phyloP scores from a whole-genome alignment of 108 stramenopile species.

The Nannochloropsis granulata region DNA sequence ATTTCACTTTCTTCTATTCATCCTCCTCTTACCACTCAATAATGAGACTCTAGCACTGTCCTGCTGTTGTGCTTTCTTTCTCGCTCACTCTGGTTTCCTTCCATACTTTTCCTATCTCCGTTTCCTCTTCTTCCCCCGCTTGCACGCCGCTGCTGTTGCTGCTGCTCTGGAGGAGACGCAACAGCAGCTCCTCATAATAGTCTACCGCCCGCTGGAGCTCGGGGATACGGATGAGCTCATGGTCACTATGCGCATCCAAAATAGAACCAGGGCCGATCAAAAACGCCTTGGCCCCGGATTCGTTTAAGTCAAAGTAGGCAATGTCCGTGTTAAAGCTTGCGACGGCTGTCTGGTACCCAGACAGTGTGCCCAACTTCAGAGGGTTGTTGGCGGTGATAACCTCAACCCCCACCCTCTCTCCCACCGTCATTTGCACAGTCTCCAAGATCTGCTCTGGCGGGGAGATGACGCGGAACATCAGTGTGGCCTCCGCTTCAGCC shows the following conservation, averaged over 20 bases:
- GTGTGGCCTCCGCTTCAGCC: conserved; percentile 7
- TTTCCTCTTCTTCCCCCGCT: not conserved
- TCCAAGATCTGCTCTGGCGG: conserved; percentile 13
- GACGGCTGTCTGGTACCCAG: conserved; percentile 21
- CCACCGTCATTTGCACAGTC: not conserved
- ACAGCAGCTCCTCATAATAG: conserved; percentile 13
- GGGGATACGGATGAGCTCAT: conserved; percentile 5
- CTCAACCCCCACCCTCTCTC: not conserved
- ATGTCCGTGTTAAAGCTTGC: conserved; percentile 32
- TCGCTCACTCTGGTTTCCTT: not conserved
- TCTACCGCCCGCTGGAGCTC: conserved; percentile 15
- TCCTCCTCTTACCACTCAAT: not conserved
- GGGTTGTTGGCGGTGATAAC: conserved; percentile 27
- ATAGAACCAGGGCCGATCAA: conserved; percentile 30
- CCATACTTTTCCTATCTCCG: not conserved
- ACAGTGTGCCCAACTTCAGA: conserved; percentile 16
- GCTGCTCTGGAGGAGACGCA: not conserved
- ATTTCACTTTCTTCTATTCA: not conserved
- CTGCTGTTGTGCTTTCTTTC: too few relatives aligned
- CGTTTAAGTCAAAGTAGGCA: conserved; percentile 2
- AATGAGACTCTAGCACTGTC: not conserved
- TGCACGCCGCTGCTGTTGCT: not conserved
- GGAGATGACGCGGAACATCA: conserved; percentile 20
- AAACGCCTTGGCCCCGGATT: not conserved
- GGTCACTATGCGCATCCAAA: conserved; percentile 19